Base-by-base conservation (phyloP, 495 filamentous ascomycete species). In the Cairneyella variabilis region DNA sequence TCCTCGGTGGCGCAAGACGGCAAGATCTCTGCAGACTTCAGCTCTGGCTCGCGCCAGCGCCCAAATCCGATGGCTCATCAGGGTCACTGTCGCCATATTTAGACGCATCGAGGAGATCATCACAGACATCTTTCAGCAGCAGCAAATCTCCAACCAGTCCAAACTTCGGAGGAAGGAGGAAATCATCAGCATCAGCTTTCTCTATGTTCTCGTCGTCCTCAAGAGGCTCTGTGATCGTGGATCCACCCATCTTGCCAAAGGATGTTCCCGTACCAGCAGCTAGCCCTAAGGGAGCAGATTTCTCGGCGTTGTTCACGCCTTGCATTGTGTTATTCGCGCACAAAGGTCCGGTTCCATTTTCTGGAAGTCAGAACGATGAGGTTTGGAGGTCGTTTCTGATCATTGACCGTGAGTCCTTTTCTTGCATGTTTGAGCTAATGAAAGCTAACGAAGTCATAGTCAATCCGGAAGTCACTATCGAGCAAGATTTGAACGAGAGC, bases 11-110 rank as follows among this genome's bases (percentile, higher is more conserved):
- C n/a, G 21, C 25, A 8, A 30, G 39, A 12, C 39, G 39, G 6
- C 38, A 53, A 23, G 50, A 53, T 25, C 39, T 53, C 16, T 53
- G 48, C 14, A 51, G 48, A 28, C 20, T 51, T 12, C 48, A 51
- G 30, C 2, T 51, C 3, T 51, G 48, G 48, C 18, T 18, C 1
- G 48, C 48, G 16, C 22, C 48, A 17, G 5, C 48, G 14, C 48
- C 36, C 4, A 51, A 42, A 36, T 2, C n/a, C 10, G 22, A 40
- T 14, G 16, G 1, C 17, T 34, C 50, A 53, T 21, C 39, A 3
- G 8, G 14, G 12, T 18, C 22, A 18, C 25, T 40, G 1, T n/a
- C 21, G 12, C 17, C 17, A 36, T n/a, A 25, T 18, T 17, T 9
- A 11, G 20, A 22, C 9, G 28, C 6, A 32, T 45, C 50, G 23